Evolutionary conservation across 257 asterid species (phyloP), one percentile per base, ranked within the genome.

Genomic region (Solanum virginianum): DNA sequence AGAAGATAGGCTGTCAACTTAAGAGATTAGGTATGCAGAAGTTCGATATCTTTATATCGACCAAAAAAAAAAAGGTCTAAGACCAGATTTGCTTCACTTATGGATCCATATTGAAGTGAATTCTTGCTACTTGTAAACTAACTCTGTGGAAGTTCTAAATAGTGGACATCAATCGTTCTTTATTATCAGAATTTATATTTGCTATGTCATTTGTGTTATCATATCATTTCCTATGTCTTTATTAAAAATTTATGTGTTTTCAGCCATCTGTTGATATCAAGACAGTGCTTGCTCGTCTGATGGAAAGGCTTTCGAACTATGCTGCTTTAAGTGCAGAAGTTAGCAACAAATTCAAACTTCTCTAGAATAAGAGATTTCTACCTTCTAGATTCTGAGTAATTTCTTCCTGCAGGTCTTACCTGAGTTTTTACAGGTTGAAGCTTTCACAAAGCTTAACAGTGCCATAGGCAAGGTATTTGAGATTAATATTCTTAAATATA

Each of bases 301-400:
- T 97, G 99, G 99, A 95, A 88, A 93, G 99, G 90, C 99, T 97
- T 59, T 97, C 99, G 79, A 97, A 94, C 85, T 97, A 97, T 69
- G 99, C 99, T 89, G 98, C 95, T 91, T 94, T 97, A 56, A 93
- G 97, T 91, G 90, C 92, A 81, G 99, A 97, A 87, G 99, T 93
- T 89, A 91, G 97, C 89, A 84, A 47, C 7, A 57, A 55, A 75
- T 45, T 22, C 55, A 82, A 62, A 32, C 10, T 66, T 26, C 55
- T 83, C 16, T 4, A 22, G 49, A 68, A 69, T 53, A 22, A 69
- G 85, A 68, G n/a, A 47, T 80, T 80, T 72, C 77, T 86, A 72
- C 84, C 62, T 51, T 81, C 74, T 47, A 84, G 54, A 84, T 79
- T 65, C 91, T 91, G 85, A 92, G 51, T 88, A 85, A 75, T 87